Evolutionary conservation across 805 yeast genomes (phyloP), one percentile per base, ranked within the genome.

Genomic region (Yamadazyma tumulicola): DNA sequence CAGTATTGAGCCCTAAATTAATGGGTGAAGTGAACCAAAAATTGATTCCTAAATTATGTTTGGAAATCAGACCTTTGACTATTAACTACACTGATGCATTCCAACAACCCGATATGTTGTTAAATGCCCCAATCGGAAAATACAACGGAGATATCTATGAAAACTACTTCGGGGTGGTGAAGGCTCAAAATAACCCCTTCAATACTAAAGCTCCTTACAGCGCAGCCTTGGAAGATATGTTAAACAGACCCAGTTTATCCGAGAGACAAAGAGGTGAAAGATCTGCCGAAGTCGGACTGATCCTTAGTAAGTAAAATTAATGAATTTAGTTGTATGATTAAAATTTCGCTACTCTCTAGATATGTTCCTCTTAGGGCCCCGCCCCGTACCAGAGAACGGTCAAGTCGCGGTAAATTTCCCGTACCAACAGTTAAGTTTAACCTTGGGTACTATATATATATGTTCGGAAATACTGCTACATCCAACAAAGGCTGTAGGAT

Each of bases 71-170:
- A 51, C 71, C 71, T 13, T 55, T 62, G 39, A 64, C 54, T 29
- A 52, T 67, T 38, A 59, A 66, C 7, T 62, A 59, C 40, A 66
- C 69, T 20, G 73, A 67, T 45, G 52, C 72, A 13, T 67, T 67
- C 64, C 64, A 61, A 55, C 56, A 55, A 51, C 51, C 71, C 6
- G 73, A 67, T 46, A 63, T 57, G 64, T 39, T 67, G 45, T 51
- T 67, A 35, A 64, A 65, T 53, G 58, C 73, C 5, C 59, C 64
- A 20, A 55, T 67, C 34, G 73, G 69, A 32, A 55, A 55, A 39
- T 67, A 59, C 51, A 58, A 67, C 42, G 73, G 73, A 43, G 59
- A 67, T 49, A 54, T 67, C 38, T 67, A 67, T 45, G 66, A 65
- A 46, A 66, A 67, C 54, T 66, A 65, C 52, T 63, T 64, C 51